These are phyloP conservation scores for Pseudogymnoascus sp. DNA, from an alignment of 2,329 filamentous ascomycete species.

Conservation along the genomic window DNA sequence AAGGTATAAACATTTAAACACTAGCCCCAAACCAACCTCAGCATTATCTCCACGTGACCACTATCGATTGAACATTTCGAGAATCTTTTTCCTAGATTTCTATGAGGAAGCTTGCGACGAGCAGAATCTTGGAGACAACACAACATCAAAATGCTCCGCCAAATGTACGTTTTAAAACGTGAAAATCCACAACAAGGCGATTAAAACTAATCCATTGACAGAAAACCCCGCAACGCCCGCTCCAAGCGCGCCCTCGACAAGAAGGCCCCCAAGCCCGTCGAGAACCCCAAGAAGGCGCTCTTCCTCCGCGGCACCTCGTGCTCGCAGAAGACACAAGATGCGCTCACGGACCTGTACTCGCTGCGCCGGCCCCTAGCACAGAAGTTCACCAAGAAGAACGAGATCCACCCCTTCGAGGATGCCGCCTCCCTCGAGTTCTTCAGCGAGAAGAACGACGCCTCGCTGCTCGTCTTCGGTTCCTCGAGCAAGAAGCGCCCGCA, in stretches of 20 bases:
- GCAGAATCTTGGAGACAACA: conserved; percentile 9
- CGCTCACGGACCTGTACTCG: conserved; percentile 73
- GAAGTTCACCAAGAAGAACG: conserved; percentile 96
- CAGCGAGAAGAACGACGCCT: conserved; percentile 89
- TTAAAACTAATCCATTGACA: conserved; percentile 25
- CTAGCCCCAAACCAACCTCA: background rate
- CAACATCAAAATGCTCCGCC: conserved; percentile 28
- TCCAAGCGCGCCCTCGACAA: conserved; percentile 93
- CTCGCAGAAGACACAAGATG: conserved; percentile 73
- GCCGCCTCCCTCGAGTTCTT: conserved; percentile 85
- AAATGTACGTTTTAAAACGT: conserved; percentile 25
- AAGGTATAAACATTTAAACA: background rate
- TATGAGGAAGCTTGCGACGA: conserved; percentile 10
- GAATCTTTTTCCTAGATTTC: conserved; percentile 9
- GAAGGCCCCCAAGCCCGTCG: conserved; percentile 76
- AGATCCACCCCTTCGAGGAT: conserved; percentile 90
- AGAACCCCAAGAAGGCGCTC: conserved; percentile 84
- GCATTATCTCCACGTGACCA: conserved; percentile 9
- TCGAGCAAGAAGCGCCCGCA: conserved; percentile 95
- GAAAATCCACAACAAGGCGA: background rate
- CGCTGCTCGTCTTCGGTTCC: conserved; percentile 72
- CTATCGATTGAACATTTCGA: conserved; percentile 2
- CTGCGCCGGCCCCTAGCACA: conserved; percentile 77
- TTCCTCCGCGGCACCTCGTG: conserved; percentile 83
- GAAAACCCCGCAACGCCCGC: conserved; percentile 71